Base-by-base conservation (phyloP, 768 basidiomycete species). In the Boletus bicolor region DNA sequence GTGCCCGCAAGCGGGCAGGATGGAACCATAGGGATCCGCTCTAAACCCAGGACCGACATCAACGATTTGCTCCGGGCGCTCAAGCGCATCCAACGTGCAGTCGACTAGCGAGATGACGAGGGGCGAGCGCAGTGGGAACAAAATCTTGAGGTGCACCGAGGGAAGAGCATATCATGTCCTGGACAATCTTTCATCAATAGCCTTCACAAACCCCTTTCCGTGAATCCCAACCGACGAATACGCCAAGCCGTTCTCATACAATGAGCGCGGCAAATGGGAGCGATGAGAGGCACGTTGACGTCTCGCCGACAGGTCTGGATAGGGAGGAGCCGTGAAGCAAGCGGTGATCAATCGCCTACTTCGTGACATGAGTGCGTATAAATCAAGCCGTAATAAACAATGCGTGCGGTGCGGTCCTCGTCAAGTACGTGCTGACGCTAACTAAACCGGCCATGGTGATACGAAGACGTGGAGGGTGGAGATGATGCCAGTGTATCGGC, bases 401-500 rank as follows among this genome's bases (percentile, higher is more conserved):
- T 74, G 69, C 68, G 72, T 66, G 65, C 14, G 35, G 36, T 48
- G 71, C 53, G 60, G 49, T 64, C 64, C 61, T 58, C 61, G 24
- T 59, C 60, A 63, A 56, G 66, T 59, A 55, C 43, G 57, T 66
- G 59, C 66, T 51, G 67, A 60, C 37, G 44, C 46, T 51, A 67
- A 60, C 50, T 57, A 71, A 69, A 71, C 58, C 59, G 53, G 56
- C 43, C 35, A 44, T 51, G 53, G 61, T 61, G 62, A 64, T 50
- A 51, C 5, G 46, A 47, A 59, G 67, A 60, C 53, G 48, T 48
- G 53, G 49, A 69, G 70, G 55, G 63, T 14, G 67, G 72, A 61
- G 71, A 74, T 73, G 80, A 80, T 55, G 67, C 86, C 86, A 69
- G 77, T 86, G 89, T 88, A 68, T 90, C 74, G 87, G 87, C 85